These are phyloP conservation scores for Penicillium sp. DNA, from an alignment of 2,329 filamentous ascomycete genomes.

Conservation along the genomic window DNA sequence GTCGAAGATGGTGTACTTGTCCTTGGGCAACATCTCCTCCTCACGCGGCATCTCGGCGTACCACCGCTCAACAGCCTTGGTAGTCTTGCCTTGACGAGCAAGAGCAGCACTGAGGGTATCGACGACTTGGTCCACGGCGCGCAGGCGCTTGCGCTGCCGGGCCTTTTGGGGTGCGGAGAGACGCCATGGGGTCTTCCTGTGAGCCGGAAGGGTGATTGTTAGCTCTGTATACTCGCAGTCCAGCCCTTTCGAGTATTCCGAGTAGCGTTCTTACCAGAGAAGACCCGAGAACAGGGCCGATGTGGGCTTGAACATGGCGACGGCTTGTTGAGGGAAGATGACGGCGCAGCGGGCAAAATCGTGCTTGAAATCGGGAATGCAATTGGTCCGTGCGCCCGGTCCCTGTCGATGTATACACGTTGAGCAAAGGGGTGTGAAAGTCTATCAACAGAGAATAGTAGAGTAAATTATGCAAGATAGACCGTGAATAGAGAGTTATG, in stretches of 20 bases:
- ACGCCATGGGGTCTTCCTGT: conserved; percentile 94
- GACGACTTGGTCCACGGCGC: conserved; percentile 84
- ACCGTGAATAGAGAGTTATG: no score
- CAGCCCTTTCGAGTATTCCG: background rate
- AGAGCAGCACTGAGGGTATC: conserved; percentile 79
- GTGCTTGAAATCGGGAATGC: conserved; percentile 25
- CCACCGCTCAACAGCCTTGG: conserved; percentile 83
- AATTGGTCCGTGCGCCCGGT: conserved; percentile 24
- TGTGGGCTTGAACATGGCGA: conserved; percentile 79
- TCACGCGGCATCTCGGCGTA: conserved; percentile 95
- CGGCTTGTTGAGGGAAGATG: conserved; percentile 12
- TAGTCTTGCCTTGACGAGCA: conserved; percentile 66
- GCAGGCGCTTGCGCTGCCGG: conserved; percentile 79
- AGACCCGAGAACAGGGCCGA: conserved; percentile 76
- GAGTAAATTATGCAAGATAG: background rate
- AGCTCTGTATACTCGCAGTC: conserved; percentile 15
- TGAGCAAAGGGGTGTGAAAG: background rate
- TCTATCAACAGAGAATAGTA: background rate
- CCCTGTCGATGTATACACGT: conserved; percentile 3
- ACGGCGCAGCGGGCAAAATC: conserved; percentile 23
- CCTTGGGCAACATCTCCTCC: conserved; percentile 89
- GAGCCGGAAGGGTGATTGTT: conserved; percentile 27
- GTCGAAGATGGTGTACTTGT: conserved; percentile 99
- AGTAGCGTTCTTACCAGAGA: conserved; percentile 63
- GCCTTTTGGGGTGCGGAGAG: conserved; percentile 89